Base-by-base conservation (phyloP, 305 asterid genomes). In the Fraxinus velutina region DNA sequence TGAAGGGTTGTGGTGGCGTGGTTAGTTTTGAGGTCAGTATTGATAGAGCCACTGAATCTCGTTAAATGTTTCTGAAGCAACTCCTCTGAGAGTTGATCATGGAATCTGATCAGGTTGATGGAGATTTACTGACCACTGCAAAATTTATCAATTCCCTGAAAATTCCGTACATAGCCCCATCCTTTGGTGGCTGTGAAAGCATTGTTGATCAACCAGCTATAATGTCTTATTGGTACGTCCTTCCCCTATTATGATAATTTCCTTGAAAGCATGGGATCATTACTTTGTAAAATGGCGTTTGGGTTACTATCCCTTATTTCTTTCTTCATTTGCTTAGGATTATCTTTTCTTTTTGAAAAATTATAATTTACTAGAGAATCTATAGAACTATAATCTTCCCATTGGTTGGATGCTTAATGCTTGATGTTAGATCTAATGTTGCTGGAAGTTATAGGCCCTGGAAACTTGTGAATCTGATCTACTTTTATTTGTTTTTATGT, bases 181-280 rank as follows among this genome's bases (percentile, higher is more conserved):
- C 99, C 7, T 94, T 95, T 83, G 99, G 99, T 72, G 99, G 99
- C 62, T 88, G 92, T 74, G 99, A 95, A 87, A 94, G 99, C 92
- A 95, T 94, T 76, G 96, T 95, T 42, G 99, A 95, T 76, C 99
- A 92, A 87, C 99, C 99, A 62, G 98, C 98, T 47, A 90, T 95
- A 32, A 95, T 95, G 99, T 95, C 99, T 79, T 94, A 94, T 75
- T 95, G 98, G 97, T 95, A 86, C 52, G 90, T 79, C 17, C 47
- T 75, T 68, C 6, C 50, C 78, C 76, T 36, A 4, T 60, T 75
- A 9, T 34, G 47, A 75, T 60, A 62, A 64, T 47, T 79, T 24
- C 60, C 21, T 50, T 50, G 60, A 50, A 50, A 50, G 1, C 60
- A 15, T 50, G 60, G n/a, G 60, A 50, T n/a, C 21, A 50, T 50